Percentiles rank a stretch among this genome's conserved stretches.
Conservation (phyloP, 2,329 filamentous ascomycete genomes). For the Fusarium sp. region DNA sequence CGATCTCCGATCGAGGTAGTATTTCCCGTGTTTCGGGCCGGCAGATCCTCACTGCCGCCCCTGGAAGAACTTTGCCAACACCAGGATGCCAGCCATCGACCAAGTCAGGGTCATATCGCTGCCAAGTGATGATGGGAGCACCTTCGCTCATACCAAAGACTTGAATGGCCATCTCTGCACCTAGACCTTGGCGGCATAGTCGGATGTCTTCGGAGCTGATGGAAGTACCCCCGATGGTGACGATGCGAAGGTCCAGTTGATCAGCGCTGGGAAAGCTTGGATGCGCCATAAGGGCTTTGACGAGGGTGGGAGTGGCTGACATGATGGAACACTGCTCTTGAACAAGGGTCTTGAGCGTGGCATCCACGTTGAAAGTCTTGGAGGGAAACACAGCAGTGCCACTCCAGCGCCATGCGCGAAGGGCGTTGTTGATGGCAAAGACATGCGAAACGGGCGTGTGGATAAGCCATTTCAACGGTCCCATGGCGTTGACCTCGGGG, state of each 20-base stretch:
- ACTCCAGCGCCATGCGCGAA: conserved; percentile 54
- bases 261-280: conserved; percentile 45
- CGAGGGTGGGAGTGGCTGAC: conserved; percentile 56
- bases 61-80: conserved; percentile 57
- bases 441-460: conserved; percentile 56
- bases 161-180: conserved; percentile 51
- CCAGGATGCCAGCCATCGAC: conserved; percentile 53
- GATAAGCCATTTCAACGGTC: conserved; percentile 53
- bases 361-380: conserved; percentile 50
- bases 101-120: conserved; percentile 47
- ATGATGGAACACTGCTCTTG: conserved; percentile 53
- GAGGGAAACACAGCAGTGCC: conserved; percentile 54
- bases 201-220: conserved; percentile 50
- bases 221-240: conserved; percentile 52
- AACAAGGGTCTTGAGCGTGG: conserved; percentile 50
- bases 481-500: conserved; percentile 47
- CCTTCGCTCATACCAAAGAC: conserved; percentile 62
- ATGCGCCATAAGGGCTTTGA: conserved; percentile 51
- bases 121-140: conserved; percentile 57
- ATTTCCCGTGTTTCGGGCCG: conserved; percentile 47
- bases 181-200: conserved; percentile 50
- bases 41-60: conserved; percentile 55
- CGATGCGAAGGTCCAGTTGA: conserved; percentile 49
- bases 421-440: conserved; percentile 55
- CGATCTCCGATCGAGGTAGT: conserved; percentile 50